Conservation (phyloP, 2,329 filamentous ascomycete genomes). For the Sporothrix globosa region DNA sequence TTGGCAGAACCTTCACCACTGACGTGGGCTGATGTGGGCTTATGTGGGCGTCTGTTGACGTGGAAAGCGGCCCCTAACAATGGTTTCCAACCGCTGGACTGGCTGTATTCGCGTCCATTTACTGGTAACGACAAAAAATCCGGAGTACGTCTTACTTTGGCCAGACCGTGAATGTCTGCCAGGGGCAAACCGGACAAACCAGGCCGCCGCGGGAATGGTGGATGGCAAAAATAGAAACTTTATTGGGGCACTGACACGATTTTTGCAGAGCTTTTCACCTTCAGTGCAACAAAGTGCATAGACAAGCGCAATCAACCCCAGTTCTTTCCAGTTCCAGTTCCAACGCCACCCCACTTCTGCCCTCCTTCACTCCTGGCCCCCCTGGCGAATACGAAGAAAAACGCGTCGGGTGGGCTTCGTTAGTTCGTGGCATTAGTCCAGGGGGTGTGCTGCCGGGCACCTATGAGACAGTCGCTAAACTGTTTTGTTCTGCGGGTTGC, state of each 20-base stretch:
- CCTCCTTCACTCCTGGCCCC: background rate
- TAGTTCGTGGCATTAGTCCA: constrained; percentile 11
- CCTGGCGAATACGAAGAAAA: constrained; percentile 25
- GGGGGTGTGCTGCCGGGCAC: constrained; percentile 4
- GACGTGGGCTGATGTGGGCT: background rate
- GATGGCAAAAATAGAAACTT: constrained; percentile 33
- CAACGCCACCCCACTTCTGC: constrained; percentile 4
- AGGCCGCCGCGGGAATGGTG: constrained; percentile 21
- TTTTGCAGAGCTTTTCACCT: constrained; percentile 25
- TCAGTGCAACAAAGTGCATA: background rate
- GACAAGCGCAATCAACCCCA: background rate
- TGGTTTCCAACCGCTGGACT: background rate
- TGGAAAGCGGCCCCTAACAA: constrained; percentile 17
- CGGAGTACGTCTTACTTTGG: no score
- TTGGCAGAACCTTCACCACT: background rate
- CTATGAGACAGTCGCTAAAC: constrained; percentile 2
- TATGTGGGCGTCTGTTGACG: background rate
- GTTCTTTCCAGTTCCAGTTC: constrained; percentile 17
- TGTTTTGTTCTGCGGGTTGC: background rate
- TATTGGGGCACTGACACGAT: constrained; percentile 7
- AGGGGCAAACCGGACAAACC: background rate
- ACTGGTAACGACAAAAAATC: background rate
- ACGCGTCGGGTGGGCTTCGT: constrained; percentile 20
- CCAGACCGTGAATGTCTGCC: background rate
- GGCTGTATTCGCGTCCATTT: background rate